phyloP scores from a whole-genome alignment of 2,329 filamentous ascomycete species.

The Aspergillus tanneri region DNA sequence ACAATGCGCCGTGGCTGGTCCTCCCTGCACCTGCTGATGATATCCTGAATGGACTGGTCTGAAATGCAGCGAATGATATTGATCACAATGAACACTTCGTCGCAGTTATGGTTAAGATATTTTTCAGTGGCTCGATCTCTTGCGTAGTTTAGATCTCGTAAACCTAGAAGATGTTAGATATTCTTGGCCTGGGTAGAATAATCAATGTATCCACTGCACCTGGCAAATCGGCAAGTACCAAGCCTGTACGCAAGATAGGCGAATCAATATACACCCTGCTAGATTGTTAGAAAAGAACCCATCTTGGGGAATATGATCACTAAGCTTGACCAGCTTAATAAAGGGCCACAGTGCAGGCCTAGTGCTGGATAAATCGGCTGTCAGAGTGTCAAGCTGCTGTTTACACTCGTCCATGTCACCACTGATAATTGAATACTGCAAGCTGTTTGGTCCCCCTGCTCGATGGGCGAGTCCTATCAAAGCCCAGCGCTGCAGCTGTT shows the following conservation, averaged over 20 bases:
- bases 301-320: neutral
- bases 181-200: neutral
- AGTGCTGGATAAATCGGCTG: conserved; percentile 2
- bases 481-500: conserved; percentile 11
- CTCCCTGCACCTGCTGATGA: conserved; percentile 5
- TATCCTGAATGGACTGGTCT: conserved; percentile 20
- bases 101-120: conserved; percentile 22
- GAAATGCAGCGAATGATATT: conserved; percentile 20
- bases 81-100: conserved; percentile 24
- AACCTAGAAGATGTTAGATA: conserved; percentile 10
- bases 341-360: conserved; percentile 23
- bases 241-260: conserved; percentile 19
- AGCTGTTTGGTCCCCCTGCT: conserved; percentile 13
- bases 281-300: neutral
- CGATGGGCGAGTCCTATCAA: conserved; percentile 5
- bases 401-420: conserved; percentile 15
- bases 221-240: conserved; percentile 25
- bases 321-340: conserved; percentile 22
- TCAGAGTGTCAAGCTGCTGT: conserved; percentile 16
- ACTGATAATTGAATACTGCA: conserved; percentile 5
- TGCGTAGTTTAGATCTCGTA: conserved; percentile 24
- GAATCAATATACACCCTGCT: conserved; percentile 22
- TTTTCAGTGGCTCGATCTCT: conserved; percentile 20
- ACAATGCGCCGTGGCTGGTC: conserved; percentile 17
- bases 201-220: conserved; percentile 11